phyloP scores from a whole-genome alignment of 768 basidiomycete species.

The Boletus sp. region DNA sequence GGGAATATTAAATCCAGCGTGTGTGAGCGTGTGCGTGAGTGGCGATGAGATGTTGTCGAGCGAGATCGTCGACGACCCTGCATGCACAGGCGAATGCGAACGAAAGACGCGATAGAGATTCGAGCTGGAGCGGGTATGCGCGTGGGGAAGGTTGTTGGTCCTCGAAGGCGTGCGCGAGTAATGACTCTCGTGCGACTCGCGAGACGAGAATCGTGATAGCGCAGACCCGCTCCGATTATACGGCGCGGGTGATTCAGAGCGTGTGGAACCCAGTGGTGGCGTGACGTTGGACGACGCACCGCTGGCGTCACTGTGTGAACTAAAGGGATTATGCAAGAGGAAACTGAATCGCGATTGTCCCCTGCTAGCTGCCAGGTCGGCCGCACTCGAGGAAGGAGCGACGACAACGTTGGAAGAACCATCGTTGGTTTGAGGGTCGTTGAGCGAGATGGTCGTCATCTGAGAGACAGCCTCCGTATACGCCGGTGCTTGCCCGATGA shows the following conservation, averaged over 20 bases:
- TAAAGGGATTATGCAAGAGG: constrained; percentile 39
- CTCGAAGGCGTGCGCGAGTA: constrained; percentile 26
- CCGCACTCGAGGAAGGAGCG: not conserved
- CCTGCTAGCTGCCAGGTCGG: not conserved
- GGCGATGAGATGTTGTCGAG: constrained; percentile 75
- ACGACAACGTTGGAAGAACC: not conserved
- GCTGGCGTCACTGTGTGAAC: constrained; percentile 24
- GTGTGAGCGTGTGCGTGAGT: constrained; percentile 67
- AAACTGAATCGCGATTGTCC: constrained; percentile 49
- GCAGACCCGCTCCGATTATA: constrained; percentile 19
- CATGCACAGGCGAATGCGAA: constrained; percentile 39
- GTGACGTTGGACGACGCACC: constrained; percentile 17
- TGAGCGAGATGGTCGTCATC: constrained; percentile 12
- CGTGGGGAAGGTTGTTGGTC: constrained; percentile 34
- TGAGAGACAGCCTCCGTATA: constrained; percentile 50
- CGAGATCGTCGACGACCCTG: constrained; percentile 68
- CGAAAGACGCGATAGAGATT: constrained; percentile 37
- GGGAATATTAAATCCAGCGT: constrained; percentile 68
- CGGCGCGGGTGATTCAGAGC: constrained; percentile 18
- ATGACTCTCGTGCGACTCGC: constrained; percentile 21
- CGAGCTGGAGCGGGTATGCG: constrained; percentile 37
- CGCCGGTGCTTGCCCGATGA: constrained; percentile 63
- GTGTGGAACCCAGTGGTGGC: constrained; percentile 8
- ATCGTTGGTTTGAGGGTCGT: constrained; percentile 21
- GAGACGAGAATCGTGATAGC: constrained; percentile 22